Conservation (phyloP, 352 stramenopile species). For the Pythium guiyangense region DNA sequence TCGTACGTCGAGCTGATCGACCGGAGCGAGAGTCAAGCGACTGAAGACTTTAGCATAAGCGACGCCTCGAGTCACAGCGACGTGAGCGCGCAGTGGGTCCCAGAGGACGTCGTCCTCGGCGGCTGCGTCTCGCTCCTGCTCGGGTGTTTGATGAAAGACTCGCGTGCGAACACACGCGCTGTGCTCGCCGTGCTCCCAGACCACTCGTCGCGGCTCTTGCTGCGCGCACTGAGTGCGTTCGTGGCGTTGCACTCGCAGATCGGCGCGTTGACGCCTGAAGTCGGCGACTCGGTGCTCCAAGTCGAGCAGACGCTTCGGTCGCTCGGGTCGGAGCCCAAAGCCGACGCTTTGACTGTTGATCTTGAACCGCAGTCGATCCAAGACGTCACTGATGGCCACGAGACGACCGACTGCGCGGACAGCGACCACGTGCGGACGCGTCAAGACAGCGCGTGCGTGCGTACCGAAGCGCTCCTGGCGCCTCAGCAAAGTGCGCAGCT, state of each 20-base stretch:
- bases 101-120: constrained; percentile 73
- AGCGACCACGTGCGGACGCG: no score
- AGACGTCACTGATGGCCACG: no score
- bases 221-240: constrained; percentile 58
- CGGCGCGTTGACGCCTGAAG: constrained; percentile 58
- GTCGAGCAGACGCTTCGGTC: constrained; percentile 66
- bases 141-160: constrained; percentile 66
- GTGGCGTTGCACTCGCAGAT: constrained; percentile 75
- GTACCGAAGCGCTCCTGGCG: no score
- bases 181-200: constrained; percentile 44
- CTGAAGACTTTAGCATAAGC: neutral
- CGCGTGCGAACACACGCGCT: constrained; percentile 20
- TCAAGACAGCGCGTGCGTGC: no score
- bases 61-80: constrained; percentile 11
- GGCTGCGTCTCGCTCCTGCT: constrained; percentile 64
- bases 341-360: neutral
- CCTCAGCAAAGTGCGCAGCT: neutral
- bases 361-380: neutral
- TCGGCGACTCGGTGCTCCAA: constrained; percentile 56
- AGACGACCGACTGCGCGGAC: neutral
- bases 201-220: constrained; percentile 36
- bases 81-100: constrained; percentile 33
- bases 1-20: constrained; percentile 50
- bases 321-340: constrained; percentile 6
- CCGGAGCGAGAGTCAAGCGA: constrained; percentile 20